Base-by-base conservation (phyloP, 139 green algal genomes). In the Tetraselmis striata region DNA sequence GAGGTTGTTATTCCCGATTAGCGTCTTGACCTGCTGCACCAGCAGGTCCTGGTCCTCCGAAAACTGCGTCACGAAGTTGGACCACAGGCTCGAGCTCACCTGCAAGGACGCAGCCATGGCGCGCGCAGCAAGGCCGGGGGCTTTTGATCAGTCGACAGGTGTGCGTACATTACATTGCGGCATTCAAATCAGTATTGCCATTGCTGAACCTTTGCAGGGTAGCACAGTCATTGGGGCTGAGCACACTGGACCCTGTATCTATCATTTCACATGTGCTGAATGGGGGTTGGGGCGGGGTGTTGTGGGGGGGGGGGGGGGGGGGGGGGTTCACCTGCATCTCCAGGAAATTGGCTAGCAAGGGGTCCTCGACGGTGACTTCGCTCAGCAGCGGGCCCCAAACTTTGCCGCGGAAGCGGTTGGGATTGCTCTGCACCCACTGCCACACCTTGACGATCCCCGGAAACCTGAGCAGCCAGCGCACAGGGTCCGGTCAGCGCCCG, bases 1-100 rank as follows among this genome's bases (percentile, higher is more conserved):
- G 32, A 83, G 76, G 22, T 75, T 76, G 75, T 83, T 85, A n/a
- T 32, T 81, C 77, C 79, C 29, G 59, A 75, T 82, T 24, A 26
- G 23, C 28, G 74, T 32, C 26, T 24, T 27, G 11, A 30, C n/a
- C 24, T 83, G 27, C 22, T 76, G 31, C 25, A 31, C 67, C 32
- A 94, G 80, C 59, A 87, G 75, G 30, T 92, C 83, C 77, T 90
- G 85, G 86, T 94, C 90, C 59, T 91, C 86, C 0, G 31, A 31
- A 79, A 82, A 76, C 79, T 88, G 31, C 1, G 81, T 84, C 59
- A 93, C 83, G 81, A 93, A 92, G 11, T 79, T 76, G 30, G 78
- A 59, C 89, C 88, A 91, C 28, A 84, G 30, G 2, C 30, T 31
- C 30, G 2, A n/a, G n/a, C 2, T 29, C 74, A 77, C 74, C 74